phyloP scores from a whole-genome alignment of 2,329 filamentous ascomycete genomes.

The Elsinoe ampelina region DNA sequence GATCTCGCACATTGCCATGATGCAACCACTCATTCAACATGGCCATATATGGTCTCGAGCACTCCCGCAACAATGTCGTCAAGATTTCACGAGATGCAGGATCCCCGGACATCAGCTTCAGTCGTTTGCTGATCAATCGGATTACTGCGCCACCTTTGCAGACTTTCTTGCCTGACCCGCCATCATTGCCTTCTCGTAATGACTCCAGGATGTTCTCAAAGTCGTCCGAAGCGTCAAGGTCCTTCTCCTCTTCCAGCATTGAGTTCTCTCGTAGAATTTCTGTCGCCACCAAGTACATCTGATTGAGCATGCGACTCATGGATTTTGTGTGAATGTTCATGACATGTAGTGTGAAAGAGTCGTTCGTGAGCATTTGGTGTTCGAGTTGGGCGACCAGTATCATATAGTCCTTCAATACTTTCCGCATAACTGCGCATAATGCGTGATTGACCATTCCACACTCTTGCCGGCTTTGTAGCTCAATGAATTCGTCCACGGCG shows the following conservation, averaged over 20 bases:
- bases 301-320: constrained; percentile 82
- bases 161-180: constrained; percentile 78
- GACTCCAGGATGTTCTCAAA: constrained; percentile 90
- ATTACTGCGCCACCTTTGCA: constrained; percentile 97
- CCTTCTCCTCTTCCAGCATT: constrained; percentile 68
- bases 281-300: constrained; percentile 77
- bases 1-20: constrained; percentile 88
- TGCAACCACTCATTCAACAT: constrained; percentile 99
- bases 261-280: constrained; percentile 84
- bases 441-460: constrained; percentile 94
- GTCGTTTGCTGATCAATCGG: constrained; percentile 69
- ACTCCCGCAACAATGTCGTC: constrained; percentile 72
- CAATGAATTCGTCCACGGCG: constrained; percentile 83
- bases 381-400: constrained; percentile 89
- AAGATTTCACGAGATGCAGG: constrained; percentile 75
- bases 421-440: constrained; percentile 87
- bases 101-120: constrained; percentile 88
- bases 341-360: constrained; percentile 83
- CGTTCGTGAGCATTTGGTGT: constrained; percentile 80
- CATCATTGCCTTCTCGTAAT: constrained; percentile 74
- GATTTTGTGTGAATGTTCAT: constrained; percentile 86
- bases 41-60: constrained; percentile 88
- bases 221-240: constrained; percentile 58
- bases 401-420: constrained; percentile 84
- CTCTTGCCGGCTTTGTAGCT: constrained; percentile 85